Percentiles rank a stretch among this genome's conserved stretches.
Evolutionary conservation across 257 asterid genomes (phyloP).

Genomic region (Scutellaria galericulata): DNA sequence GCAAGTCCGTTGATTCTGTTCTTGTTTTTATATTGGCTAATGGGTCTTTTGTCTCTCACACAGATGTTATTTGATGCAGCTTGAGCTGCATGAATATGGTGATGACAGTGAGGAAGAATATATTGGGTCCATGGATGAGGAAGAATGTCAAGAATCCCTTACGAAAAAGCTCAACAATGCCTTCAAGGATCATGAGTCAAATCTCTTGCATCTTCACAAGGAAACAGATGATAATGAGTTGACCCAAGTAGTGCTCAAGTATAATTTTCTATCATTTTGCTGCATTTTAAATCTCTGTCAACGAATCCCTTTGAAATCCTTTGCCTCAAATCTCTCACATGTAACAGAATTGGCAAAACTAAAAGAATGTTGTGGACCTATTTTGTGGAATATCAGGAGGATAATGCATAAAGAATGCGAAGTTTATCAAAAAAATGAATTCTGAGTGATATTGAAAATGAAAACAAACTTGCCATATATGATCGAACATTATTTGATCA

Average conservation of each 20-base stretch:
- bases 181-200: slow-evolving; percentile 51
- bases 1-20: slow-evolving; percentile 44
- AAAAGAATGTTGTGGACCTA: not conserved
- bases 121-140: slow-evolving; percentile 48
- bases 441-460: too few species aligned
- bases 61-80: slow-evolving; percentile 50
- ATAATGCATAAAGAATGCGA: too few species aligned
- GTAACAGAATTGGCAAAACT: not conserved
- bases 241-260: slow-evolving; percentile 66
- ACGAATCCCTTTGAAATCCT: not conserved
- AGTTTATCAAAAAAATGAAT: too few species aligned
- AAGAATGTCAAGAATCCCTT: slow-evolving; percentile 58
- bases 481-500: too few species aligned
- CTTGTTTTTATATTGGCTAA: not conserved
- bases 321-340: not conserved
- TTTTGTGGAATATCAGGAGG: not conserved
- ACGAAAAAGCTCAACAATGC: slow-evolving; percentile 67
- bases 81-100: slow-evolving; percentile 83
- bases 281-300: not conserved
- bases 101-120: slow-evolving; percentile 62
- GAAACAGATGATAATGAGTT: slow-evolving; percentile 48
- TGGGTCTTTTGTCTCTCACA: slow-evolving; percentile 24
- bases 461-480: too few species aligned
- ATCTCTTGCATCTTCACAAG: slow-evolving; percentile 38
- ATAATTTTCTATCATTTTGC: not conserved